Evolutionary conservation across 345 rosid species (phyloP).

Genomic region (Eutrema yunnanense): DNA sequence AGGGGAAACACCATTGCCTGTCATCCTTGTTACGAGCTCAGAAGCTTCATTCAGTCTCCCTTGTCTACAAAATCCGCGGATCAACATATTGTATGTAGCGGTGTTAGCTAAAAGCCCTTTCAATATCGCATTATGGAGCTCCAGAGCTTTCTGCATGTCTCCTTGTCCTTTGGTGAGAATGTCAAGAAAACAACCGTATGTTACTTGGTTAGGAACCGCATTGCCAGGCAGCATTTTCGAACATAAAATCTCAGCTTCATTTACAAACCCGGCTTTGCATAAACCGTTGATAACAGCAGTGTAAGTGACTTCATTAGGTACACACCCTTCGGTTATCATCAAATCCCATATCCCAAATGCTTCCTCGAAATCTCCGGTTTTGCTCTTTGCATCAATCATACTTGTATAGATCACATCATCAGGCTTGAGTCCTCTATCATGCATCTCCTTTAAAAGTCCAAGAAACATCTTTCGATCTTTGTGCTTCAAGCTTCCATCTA

Average conservation of each 20-base stretch:
- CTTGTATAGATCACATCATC: conserved; percentile 70
- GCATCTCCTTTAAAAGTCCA: conserved; percentile 64
- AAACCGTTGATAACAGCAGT: conserved; percentile 77
- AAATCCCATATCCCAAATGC: conserved; percentile 69
- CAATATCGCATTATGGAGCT: conserved; percentile 61
- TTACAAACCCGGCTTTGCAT: conserved; percentile 67
- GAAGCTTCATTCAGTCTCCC: conserved; percentile 66
- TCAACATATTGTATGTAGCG: conserved; percentile 63
- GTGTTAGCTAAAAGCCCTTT: conserved; percentile 64
- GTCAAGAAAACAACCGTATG: conserved; percentile 79
- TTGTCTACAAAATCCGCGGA: conserved; percentile 70
- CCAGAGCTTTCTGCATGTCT: conserved; percentile 58
- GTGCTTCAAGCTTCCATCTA: conserved; percentile 63
- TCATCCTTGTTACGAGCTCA: conserved; percentile 52
- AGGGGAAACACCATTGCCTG: conserved; percentile 47
- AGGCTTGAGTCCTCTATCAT: conserved; percentile 56
- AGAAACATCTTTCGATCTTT: conserved; percentile 43
- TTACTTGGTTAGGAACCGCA: conserved; percentile 62
- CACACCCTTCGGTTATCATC: conserved; percentile 68
- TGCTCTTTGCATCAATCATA: conserved; percentile 77
- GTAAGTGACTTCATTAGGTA: conserved; percentile 74
- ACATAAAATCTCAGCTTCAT: conserved; percentile 57
- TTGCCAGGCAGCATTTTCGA: conserved; percentile 48
- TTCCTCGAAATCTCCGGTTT: conserved; percentile 60
- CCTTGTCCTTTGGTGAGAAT: conserved; percentile 58